Evolutionary conservation across 768 basidiomycete species (phyloP).

Genomic region (Mycena rosella): DNA sequence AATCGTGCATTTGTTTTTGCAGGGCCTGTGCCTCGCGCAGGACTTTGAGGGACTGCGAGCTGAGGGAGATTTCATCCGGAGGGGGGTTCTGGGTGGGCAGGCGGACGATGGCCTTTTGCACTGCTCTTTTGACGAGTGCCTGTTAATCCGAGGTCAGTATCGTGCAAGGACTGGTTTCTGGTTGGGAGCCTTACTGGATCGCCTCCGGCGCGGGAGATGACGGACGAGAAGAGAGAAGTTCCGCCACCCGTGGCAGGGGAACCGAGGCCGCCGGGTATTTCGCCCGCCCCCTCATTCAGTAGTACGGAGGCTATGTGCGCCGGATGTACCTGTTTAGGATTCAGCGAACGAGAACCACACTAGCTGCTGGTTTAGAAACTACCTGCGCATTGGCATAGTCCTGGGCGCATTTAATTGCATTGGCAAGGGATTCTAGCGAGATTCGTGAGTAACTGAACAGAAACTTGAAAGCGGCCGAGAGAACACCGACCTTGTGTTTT

Average conservation of each 20-base stretch:
- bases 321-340: conserved; percentile 67
- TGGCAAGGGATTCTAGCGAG: conserved; percentile 76
- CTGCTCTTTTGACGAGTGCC: conserved; percentile 71
- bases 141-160: conserved; percentile 41
- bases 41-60: conserved; percentile 68
- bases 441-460: conserved; percentile 56
- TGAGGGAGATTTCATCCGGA: conserved; percentile 82
- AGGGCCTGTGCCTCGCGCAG: conserved; percentile 78
- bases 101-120: conserved; percentile 84
- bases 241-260: conserved; percentile 43
- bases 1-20: conserved; percentile 89
- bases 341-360: too few relatives aligned
- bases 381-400: conserved; percentile 73
- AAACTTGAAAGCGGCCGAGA: background rate
- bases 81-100: conserved; percentile 88
- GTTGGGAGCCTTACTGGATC: conserved; percentile 75
- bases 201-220: conserved; percentile 86
- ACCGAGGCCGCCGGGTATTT: conserved; percentile 50
- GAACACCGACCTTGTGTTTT: background rate
- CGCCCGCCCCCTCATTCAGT: conserved; percentile 72
- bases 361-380: too few relatives aligned
- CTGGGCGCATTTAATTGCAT: conserved; percentile 76
- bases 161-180: background rate
- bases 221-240: conserved; percentile 79
- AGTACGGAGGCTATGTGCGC: conserved; percentile 87